Evolutionary conservation across 768 basidiomycete species (phyloP).

Genomic region (Leccinum imitatum): DNA sequence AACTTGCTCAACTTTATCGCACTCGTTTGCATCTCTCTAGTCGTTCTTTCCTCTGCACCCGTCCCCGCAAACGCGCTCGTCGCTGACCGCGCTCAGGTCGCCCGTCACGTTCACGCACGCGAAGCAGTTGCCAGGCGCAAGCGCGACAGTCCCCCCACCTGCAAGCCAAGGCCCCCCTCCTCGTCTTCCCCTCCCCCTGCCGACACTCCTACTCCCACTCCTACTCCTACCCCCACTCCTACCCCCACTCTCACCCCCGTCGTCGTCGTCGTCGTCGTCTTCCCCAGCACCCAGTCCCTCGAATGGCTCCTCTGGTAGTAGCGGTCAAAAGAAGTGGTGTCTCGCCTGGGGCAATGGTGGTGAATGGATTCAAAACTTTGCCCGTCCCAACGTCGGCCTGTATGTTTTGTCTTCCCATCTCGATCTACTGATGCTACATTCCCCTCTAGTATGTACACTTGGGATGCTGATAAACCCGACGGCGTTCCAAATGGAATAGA

Average conservation of each 20-base stretch:
- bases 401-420: slow-evolving; percentile 27
- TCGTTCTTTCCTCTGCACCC: slow-evolving; percentile 50
- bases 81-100: slow-evolving; percentile 37
- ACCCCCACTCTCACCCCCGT: slow-evolving; percentile 7
- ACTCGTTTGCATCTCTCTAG: slow-evolving; percentile 54
- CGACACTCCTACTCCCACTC: slow-evolving; percentile 3
- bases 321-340: slow-evolving; percentile 48
- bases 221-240: slow-evolving; percentile 7
- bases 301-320: neutral
- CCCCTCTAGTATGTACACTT: slow-evolving; percentile 55
- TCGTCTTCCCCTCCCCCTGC: slow-evolving; percentile 5
- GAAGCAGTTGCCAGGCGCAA: slow-evolving; percentile 51
- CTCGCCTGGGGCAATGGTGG: slow-evolving; percentile 63
- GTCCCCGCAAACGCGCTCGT: slow-evolving; percentile 54
- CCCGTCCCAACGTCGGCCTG: slow-evolving; percentile 40
- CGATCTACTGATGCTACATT: neutral
- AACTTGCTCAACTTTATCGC: slow-evolving; percentile 57
- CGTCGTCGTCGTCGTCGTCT: slow-evolving; percentile 16
- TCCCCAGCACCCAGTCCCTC: slow-evolving; percentile 19
- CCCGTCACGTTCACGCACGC: slow-evolving; percentile 48
- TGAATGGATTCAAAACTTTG: slow-evolving; percentile 48
- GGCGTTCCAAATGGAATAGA: slow-evolving; percentile 39
- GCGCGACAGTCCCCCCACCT: slow-evolving; percentile 37
- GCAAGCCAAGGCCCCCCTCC: slow-evolving; percentile 52
- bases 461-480: slow-evolving; percentile 50